phyloP scores from a whole-genome alignment of 441 rosid genomes.

The Sinapis alba region DNA sequence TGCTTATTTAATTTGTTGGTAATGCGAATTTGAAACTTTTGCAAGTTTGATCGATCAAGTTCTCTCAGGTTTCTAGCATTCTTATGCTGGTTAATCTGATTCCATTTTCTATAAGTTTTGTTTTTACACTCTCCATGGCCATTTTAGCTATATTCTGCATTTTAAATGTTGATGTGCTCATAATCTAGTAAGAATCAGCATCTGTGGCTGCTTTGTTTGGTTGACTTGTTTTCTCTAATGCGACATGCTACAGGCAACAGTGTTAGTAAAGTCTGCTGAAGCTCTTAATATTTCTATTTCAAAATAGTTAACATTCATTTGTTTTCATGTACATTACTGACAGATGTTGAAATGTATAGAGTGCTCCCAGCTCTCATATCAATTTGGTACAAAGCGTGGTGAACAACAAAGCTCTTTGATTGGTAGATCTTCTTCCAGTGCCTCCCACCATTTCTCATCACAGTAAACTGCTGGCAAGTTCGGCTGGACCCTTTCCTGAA shows the following conservation, averaged over 20 bases:
- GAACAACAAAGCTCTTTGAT: constrained; percentile 8
- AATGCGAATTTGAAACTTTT: constrained; percentile 1
- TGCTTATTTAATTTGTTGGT: neutral
- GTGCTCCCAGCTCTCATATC: neutral
- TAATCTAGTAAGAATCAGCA: neutral
- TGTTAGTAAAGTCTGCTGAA: constrained; percentile 10
- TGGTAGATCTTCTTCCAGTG: constrained; percentile 38
- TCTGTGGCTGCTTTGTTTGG: neutral
- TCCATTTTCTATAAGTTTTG: neutral
- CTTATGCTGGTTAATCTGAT: neutral
- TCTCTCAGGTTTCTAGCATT: constrained; percentile 5
- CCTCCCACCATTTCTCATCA: constrained; percentile 54
- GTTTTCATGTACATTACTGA: constrained; percentile 4
- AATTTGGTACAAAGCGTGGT: constrained; percentile 20
- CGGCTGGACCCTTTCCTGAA: constrained; percentile 17
- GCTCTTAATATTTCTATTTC: constrained; percentile 7
- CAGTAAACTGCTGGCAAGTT: constrained; percentile 45
- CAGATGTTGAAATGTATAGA: neutral
- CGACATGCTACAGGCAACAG: neutral
- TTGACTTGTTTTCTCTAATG: neutral
- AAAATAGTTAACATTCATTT: neutral
- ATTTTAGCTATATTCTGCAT: neutral
- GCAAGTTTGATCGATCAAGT: neutral
- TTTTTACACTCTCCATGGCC: constrained; percentile 13
- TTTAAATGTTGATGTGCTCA: neutral